These are phyloP conservation scores for Melaleuca alternifolia DNA, from an alignment of 345 rosid genomes.

Conservation along the genomic window DNA sequence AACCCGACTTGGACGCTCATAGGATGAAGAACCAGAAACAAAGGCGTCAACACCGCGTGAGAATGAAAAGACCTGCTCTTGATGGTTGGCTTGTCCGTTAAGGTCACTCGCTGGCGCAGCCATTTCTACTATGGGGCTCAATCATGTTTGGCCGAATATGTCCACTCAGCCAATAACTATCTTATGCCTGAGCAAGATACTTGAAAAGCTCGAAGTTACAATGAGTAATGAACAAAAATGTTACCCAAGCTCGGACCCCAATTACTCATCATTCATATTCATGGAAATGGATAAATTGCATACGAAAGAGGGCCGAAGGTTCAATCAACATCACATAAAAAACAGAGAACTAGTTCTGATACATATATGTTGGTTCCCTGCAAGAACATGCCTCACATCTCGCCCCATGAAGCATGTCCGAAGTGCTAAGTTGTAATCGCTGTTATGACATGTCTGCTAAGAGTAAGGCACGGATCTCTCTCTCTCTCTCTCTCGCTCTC, in stretches of 20 bases:
- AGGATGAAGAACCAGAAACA: background rate
- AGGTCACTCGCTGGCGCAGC: background rate
- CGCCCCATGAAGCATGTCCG: background rate
- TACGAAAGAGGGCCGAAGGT: background rate
- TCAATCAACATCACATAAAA: background rate
- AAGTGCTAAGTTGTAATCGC: background rate
- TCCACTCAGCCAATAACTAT: background rate
- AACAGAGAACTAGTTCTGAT: background rate
- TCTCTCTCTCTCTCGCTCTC: background rate
- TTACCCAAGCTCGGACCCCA: background rate
- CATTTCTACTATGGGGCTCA: background rate
- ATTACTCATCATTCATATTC: background rate
- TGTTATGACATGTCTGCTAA: background rate
- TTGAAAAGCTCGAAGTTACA: background rate
- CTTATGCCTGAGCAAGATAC: background rate
- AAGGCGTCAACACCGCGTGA: background rate
- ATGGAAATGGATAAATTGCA: background rate
- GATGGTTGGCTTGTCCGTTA: background rate
- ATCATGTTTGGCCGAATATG: background rate
- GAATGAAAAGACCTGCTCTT: background rate
- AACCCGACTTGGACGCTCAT: background rate
- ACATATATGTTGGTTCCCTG: background rate
- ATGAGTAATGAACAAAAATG: background rate
- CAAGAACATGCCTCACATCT: background rate
- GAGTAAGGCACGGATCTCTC: background rate